phyloP scores from a whole-genome alignment of 805 yeast genomes.

The Barnettozyma sp. region DNA sequence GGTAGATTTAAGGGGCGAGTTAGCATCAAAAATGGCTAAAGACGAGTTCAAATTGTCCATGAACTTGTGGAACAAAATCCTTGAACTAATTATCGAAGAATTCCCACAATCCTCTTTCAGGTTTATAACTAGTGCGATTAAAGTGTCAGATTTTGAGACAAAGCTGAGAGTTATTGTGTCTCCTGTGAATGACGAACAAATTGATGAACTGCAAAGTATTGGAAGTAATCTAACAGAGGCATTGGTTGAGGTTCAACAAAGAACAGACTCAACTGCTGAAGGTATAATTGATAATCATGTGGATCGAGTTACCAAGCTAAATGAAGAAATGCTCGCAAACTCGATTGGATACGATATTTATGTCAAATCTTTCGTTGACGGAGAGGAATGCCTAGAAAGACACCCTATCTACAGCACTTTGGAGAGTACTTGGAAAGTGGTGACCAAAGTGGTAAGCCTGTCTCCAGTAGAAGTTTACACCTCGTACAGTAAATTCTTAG shows the following conservation, averaged over 20 bases:
- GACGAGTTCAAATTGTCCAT: slow-evolving; percentile 59
- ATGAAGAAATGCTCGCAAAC: slow-evolving; percentile 18
- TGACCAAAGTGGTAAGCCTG: slow-evolving; percentile 25
- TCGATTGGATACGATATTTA: slow-evolving; percentile 34
- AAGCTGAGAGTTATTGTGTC: slow-evolving; percentile 29
- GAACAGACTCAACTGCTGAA: slow-evolving; percentile 6
- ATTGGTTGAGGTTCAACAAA: slow-evolving; percentile 7
- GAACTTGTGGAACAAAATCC: slow-evolving; percentile 40
- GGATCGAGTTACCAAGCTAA: slow-evolving; percentile 16
- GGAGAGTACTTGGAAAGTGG: slow-evolving; percentile 30
- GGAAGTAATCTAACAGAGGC: slow-evolving; percentile 13
- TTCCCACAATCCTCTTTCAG: slow-evolving; percentile 32
- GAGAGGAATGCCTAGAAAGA: slow-evolving; percentile 16
- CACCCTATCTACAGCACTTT: slow-evolving; percentile 21
- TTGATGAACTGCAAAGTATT: slow-evolving; percentile 18
- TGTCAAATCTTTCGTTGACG: slow-evolving; percentile 32
- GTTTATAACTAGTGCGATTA: slow-evolving; percentile 24
- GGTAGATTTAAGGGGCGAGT: slow-evolving; percentile 10
- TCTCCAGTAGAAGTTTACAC: slow-evolving; percentile 12
- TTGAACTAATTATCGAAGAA: slow-evolving; percentile 33
- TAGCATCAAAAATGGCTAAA: slow-evolving; percentile 45
- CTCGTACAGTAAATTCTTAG: slow-evolving; percentile 20
- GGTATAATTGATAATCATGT: slow-evolving; percentile 16
- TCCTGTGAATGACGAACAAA: slow-evolving; percentile 27
- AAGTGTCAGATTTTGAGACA: slow-evolving; percentile 19